Percentiles rank a stretch among this genome's conserved stretches.
These are phyloP conservation scores for Penicillium sp. DNA, from an alignment of 2,329 filamentous ascomycete species.

Conservation along the genomic window DNA sequence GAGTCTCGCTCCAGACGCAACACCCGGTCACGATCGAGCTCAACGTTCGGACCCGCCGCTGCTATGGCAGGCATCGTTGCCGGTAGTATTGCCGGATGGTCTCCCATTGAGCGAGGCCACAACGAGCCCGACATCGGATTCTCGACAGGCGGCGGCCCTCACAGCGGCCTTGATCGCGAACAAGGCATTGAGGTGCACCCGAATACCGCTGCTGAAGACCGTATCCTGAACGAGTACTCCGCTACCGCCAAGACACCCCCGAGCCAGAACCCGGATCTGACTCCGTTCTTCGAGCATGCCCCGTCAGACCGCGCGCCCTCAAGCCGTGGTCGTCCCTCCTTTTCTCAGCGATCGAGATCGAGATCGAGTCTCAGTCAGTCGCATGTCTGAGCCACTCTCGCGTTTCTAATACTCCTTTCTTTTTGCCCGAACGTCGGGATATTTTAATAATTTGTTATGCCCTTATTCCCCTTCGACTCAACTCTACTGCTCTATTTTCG, in stretches of 20 bases:
- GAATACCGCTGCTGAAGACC: constrained; percentile 45
- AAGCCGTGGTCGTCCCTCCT: constrained; percentile 35
- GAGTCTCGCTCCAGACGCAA: constrained; percentile 50
- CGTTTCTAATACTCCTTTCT: background rate
- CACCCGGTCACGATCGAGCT: constrained; percentile 59
- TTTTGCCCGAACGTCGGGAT: background rate
- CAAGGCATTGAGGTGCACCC: constrained; percentile 49
- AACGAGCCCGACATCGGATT: constrained; percentile 29
- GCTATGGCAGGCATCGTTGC: constrained; percentile 66
- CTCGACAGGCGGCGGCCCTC: constrained; percentile 31
- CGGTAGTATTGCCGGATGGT: constrained; percentile 65
- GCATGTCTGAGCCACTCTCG: constrained; percentile 9
- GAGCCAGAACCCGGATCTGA: constrained; percentile 47
- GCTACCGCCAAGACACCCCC: constrained; percentile 39
- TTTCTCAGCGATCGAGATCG: constrained; percentile 37
- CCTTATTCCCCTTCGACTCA: background rate
- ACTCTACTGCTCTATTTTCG: background rate
- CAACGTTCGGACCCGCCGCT: constrained; percentile 56
- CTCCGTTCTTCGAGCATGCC: constrained; percentile 44
- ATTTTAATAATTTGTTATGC: constrained; percentile 2
- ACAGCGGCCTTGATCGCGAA: constrained; percentile 41
- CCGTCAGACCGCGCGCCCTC: constrained; percentile 36
- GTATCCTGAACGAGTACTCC: constrained; percentile 40
- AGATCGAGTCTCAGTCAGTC: constrained; percentile 36
- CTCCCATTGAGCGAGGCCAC: constrained; percentile 53